phyloP scores from a whole-genome alignment of 2,329 filamentous ascomycete species.

The Ophiocordyceps camponoti-floridani region DNA sequence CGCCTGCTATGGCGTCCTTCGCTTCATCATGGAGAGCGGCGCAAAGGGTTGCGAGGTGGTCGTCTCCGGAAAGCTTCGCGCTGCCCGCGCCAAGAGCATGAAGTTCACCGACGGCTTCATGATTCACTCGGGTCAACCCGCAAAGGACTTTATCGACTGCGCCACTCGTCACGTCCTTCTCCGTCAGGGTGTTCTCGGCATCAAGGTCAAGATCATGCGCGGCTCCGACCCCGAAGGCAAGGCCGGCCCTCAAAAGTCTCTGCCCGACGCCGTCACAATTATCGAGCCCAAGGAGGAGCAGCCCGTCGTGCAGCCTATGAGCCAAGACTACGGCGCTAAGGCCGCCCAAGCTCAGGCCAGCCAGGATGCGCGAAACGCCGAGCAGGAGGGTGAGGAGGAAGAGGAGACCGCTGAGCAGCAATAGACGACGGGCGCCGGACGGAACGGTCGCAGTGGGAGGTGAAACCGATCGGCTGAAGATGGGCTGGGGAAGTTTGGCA shows the following conservation, averaged over 20 bases:
- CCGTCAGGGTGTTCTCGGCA: slow-evolving; percentile 98
- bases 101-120: slow-evolving; percentile 99
- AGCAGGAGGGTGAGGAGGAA: slow-evolving; percentile 37
- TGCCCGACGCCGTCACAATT: slow-evolving; percentile 97
- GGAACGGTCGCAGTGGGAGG: background rate
- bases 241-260: slow-evolving; percentile 88
- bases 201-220: slow-evolving; percentile 99
- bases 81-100: slow-evolving; percentile 99
- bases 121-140: slow-evolving; percentile 99
- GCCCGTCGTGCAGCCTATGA: slow-evolving; percentile 82
- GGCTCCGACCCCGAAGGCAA: slow-evolving; percentile 99
- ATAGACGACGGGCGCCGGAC: slow-evolving; percentile 11
- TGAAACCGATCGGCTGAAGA: slow-evolving; percentile 5
- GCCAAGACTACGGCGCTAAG: slow-evolving; percentile 98
- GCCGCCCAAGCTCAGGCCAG: slow-evolving; percentile 49
- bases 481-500: background rate
- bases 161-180: slow-evolving; percentile 99
- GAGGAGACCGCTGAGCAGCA: slow-evolving; percentile 16
- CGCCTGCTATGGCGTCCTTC: slow-evolving; percentile 98
- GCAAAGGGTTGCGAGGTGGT: slow-evolving; percentile 99
- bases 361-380: slow-evolving; percentile 39
- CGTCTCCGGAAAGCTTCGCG: slow-evolving; percentile 96
- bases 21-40: slow-evolving; percentile 99
- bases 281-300: slow-evolving; percentile 99
- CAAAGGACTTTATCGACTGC: slow-evolving; percentile 98